Evolutionary conservation across 2,329 filamentous ascomycete genomes (phyloP).

Genomic region (Fusarium beomiforme): DNA sequence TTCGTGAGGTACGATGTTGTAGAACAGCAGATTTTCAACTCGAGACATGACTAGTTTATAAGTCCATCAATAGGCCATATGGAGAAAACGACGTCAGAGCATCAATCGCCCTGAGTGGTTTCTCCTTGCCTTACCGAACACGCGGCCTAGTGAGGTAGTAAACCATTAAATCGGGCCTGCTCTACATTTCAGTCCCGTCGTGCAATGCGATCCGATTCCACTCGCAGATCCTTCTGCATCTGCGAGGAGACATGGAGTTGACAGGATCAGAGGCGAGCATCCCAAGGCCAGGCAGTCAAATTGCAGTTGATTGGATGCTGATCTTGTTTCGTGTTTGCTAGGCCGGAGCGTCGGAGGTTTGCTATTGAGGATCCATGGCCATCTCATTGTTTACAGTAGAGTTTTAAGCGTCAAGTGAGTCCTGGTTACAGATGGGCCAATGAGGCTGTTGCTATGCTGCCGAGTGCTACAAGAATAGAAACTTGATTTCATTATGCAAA

Average conservation of each 20-base stretch:
- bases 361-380: constrained; percentile 1
- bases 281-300: constrained; percentile 1
- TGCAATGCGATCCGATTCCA: constrained; percentile 23
- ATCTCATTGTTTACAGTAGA: neutral
- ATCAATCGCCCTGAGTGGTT: neutral
- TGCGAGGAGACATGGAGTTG: constrained; percentile 19
- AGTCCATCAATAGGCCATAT: constrained; percentile 15
- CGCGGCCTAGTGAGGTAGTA: constrained; percentile 9
- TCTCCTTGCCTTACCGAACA: constrained; percentile 25
- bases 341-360: constrained; percentile 18
- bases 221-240: constrained; percentile 37
- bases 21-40: neutral
- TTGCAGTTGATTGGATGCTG: constrained; percentile 26
- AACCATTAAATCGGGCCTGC: constrained; percentile 30
- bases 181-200: constrained; percentile 6
- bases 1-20: neutral
- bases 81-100: constrained; percentile 36
- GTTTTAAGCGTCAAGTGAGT: neutral
- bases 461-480: constrained; percentile 22
- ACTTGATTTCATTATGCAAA: neutral
- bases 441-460: constrained; percentile 9
- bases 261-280: constrained; percentile 20
- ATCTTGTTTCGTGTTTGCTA: constrained; percentile 32
- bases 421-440: neutral
- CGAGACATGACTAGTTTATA: constrained; percentile 27